Percentiles rank a stretch among this genome's conserved stretches.
phyloP scores from a whole-genome alignment of 176 grass and related monocot species.

The Poa annua region DNA sequence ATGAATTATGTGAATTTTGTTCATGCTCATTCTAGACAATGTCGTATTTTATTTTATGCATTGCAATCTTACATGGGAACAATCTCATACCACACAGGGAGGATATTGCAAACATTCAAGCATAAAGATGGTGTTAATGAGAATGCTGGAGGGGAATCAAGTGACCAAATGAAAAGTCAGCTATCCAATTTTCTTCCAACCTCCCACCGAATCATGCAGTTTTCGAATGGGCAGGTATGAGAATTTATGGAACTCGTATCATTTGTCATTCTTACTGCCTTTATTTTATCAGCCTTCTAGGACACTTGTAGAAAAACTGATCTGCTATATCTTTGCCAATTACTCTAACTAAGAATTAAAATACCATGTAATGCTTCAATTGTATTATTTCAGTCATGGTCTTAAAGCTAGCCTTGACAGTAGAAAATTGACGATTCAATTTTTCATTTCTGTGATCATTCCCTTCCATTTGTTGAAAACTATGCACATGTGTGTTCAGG shows the following conservation, averaged over 20 bases:
- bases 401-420: background rate
- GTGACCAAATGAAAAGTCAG: constrained; percentile 64
- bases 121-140: constrained; percentile 46
- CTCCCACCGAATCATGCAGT: constrained; percentile 88
- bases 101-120: constrained; percentile 76
- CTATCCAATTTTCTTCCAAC: constrained; percentile 92
- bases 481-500: constrained; percentile 66
- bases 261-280: background rate
- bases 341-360: background rate
- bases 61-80: constrained; percentile 31
- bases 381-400: constrained; percentile 32
- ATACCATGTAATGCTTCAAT: background rate
- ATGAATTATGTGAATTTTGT: constrained; percentile 14
- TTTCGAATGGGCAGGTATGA: constrained; percentile 88
- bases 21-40: background rate
- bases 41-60: background rate
- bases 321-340: background rate
- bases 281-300: constrained; percentile 21
- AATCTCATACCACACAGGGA: constrained; percentile 52
- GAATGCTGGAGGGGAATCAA: constrained; percentile 46
- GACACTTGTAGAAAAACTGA: background rate
- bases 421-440: background rate
- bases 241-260: background rate
- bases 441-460: constrained; percentile 14
- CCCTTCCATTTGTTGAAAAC: constrained; percentile 49